Base-by-base conservation (phyloP, 169 alveolate genomes). In the Eimeria brunetti region DNA sequence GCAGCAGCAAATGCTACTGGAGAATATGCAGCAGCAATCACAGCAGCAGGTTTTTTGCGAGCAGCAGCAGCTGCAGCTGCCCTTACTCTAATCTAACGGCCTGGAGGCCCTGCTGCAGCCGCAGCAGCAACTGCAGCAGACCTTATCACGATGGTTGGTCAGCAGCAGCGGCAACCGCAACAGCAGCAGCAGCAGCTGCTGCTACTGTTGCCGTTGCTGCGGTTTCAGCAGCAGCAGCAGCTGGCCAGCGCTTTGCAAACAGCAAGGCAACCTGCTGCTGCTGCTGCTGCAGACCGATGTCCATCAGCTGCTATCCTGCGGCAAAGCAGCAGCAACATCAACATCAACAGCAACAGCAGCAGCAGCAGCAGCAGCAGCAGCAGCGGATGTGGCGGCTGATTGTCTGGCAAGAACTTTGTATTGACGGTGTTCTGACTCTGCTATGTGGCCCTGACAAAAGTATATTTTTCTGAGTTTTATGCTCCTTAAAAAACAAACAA, bases 1-100 rank as follows among this genome's bases (percentile, higher is more conserved):
- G 78, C 78, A 84, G 89, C 91, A 84, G 91, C 91, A 44, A 27
- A 16, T 84, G 56, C 58, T 84, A 58, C 49, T 84, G 76, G 80
- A 84, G 67, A 84, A 44, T 11, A 84, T 84, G 76, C 89, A 80
- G 44, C 91, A 84, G 78, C 91, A 60, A 78, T 84, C 91, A 58
- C 91, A 84, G 49, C 91, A 84, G 76, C 91, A 84, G 91, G 91
- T 53, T 58, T 84, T 84, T 84, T 84, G 76, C 78, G 91, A 84
- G 78, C 91, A 84, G 78, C 91, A 84, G 76, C 91, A 84, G 58
- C 91, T 84, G 38, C 91, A 53, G 56, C 64, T 84, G 12, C 76
- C 76, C 5, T 58, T 84, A 44, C 64, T 84, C 44, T 84, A 78
- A 84, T 49, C 36, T 53, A 30, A 33, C 22, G 62, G 85, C 89